These are phyloP conservation scores for Candida sp. DNA, from an alignment of 1,139 yeast genomes.

Conservation along the genomic window DNA sequence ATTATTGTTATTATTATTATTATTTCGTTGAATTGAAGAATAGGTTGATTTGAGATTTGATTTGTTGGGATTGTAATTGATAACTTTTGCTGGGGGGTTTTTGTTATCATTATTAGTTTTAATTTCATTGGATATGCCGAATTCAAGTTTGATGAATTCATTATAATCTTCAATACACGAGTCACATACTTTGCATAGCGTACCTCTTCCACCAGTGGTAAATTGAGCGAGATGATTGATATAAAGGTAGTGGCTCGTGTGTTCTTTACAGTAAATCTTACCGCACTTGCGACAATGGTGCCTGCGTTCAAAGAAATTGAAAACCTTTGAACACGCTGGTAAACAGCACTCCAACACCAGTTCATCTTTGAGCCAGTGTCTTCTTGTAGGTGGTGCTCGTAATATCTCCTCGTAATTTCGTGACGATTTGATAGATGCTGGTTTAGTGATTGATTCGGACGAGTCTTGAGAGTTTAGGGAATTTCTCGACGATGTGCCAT, in stretches of 20 bases:
- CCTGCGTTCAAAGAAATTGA: slow-evolving; percentile 78
- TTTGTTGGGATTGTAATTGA: neutral
- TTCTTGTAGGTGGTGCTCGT: slow-evolving; percentile 52
- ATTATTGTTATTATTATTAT: neutral
- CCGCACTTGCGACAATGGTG: slow-evolving; percentile 97
- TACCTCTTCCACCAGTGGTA: slow-evolving; percentile 73
- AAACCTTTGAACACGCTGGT: slow-evolving; percentile 51
- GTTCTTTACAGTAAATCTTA: slow-evolving; percentile 79
- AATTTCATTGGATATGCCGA: slow-evolving; percentile 22
- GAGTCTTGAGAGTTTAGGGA: slow-evolving; percentile 38
- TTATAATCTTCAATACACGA: slow-evolving; percentile 71
- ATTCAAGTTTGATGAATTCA: slow-evolving; percentile 40
- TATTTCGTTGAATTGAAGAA: neutral
- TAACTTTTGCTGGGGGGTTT: neutral
- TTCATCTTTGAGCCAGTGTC: slow-evolving; percentile 81
- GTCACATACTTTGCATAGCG: slow-evolving; percentile 77
- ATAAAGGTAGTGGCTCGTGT: slow-evolving; percentile 51
- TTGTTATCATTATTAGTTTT: neutral
- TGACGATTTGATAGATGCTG: slow-evolving; percentile 10
- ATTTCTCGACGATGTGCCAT: slow-evolving; percentile 14
- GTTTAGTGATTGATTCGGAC: slow-evolving; percentile 19
- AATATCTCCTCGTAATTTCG: slow-evolving; percentile 25
- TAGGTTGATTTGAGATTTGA: neutral
- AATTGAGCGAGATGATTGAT: slow-evolving; percentile 71
- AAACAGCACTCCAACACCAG: slow-evolving; percentile 61